Percentiles rank a stretch among this genome's conserved stretches.
These are phyloP conservation scores for Dichotomocladium elegans DNA, from an alignment of 371 early-diverging fungal genomes.

Conservation along the genomic window DNA sequence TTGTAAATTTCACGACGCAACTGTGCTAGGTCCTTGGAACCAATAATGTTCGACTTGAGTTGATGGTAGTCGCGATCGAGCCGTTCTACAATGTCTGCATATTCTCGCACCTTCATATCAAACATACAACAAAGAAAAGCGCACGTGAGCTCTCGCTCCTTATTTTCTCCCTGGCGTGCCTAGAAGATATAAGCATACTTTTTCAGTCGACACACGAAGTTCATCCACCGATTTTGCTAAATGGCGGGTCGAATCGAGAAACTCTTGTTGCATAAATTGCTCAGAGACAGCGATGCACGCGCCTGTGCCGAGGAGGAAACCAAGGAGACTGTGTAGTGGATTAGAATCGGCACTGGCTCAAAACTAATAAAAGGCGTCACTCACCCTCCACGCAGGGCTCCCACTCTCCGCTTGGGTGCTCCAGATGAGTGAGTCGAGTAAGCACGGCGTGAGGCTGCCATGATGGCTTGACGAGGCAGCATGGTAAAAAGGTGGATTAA, in stretches of 20 bases:
- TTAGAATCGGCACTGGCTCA: not conserved
- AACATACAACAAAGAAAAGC: no score
- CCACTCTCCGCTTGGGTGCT: slow-evolving; percentile 4
- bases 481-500: no score
- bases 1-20: slow-evolving; percentile 11
- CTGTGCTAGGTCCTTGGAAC: slow-evolving; percentile 8
- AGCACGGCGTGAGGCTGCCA: not conserved
- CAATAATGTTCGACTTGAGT: slow-evolving; percentile 2
- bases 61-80: slow-evolving; percentile 11
- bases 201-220: slow-evolving; percentile 11
- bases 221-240: slow-evolving; percentile 15
- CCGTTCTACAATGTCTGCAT: slow-evolving; percentile 13
- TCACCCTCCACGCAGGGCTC: slow-evolving; percentile 12
- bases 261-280: slow-evolving; percentile 13
- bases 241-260: slow-evolving; percentile 16
- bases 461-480: not conserved
- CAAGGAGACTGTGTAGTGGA: slow-evolving; percentile 5
- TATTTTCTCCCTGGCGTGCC: not conserved
- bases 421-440: not conserved
- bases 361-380: not conserved
- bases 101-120: slow-evolving; percentile 12
- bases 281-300: slow-evolving; percentile 13
- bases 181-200: not conserved
- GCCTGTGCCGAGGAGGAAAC: slow-evolving; percentile 12
- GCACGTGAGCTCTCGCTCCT: not conserved